Percentiles rank a stretch among this genome's conserved stretches.
Evolutionary conservation across 2,329 filamentous ascomycete genomes (phyloP).

Genomic region (Arthrobotrys entomopaga): DNA sequence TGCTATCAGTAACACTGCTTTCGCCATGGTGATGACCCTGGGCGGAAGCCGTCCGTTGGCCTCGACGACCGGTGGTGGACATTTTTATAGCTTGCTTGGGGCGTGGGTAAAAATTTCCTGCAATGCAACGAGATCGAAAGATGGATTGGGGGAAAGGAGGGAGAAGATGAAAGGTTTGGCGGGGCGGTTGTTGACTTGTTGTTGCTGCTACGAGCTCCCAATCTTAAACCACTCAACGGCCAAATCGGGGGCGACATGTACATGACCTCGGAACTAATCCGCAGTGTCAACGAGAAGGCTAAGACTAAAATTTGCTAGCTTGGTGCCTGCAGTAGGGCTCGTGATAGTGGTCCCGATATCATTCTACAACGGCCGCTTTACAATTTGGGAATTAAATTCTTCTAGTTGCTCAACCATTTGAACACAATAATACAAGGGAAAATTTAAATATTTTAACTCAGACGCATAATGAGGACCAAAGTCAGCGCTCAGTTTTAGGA

Average conservation of each 20-base stretch:
- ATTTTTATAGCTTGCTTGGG: constrained; percentile 24
- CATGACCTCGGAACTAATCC: constrained; percentile 9
- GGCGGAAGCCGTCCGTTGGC: constrained; percentile 32
- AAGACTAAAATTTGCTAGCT: constrained; percentile 3
- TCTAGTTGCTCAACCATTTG: not conserved
- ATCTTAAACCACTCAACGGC: constrained; percentile 55
- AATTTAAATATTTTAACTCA: too few species aligned
- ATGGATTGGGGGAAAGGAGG: constrained; percentile 11
- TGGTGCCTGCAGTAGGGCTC: constrained; percentile 33
- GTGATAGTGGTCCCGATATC: constrained; percentile 51
- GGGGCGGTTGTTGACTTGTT: constrained; percentile 43
- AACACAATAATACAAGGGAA: too few species aligned
- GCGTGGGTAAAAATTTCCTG: constrained; percentile 19
- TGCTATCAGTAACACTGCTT: constrained; percentile 82
- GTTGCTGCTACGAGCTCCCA: constrained; percentile 52
- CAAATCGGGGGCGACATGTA: constrained; percentile 34
- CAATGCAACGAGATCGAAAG: constrained; percentile 16
- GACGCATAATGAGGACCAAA: too few species aligned
- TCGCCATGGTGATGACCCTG: constrained; percentile 42
- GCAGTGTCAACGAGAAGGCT: constrained; percentile 1
- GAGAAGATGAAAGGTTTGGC: constrained; percentile 48
- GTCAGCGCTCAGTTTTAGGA: too few species aligned
- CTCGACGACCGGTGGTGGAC: constrained; percentile 47
- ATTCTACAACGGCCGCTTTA: constrained; percentile 26
- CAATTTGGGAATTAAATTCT: not conserved